phyloP scores from a whole-genome alignment of 2,329 filamentous ascomycete genomes.

The Dothideomycetidae sp. region DNA sequence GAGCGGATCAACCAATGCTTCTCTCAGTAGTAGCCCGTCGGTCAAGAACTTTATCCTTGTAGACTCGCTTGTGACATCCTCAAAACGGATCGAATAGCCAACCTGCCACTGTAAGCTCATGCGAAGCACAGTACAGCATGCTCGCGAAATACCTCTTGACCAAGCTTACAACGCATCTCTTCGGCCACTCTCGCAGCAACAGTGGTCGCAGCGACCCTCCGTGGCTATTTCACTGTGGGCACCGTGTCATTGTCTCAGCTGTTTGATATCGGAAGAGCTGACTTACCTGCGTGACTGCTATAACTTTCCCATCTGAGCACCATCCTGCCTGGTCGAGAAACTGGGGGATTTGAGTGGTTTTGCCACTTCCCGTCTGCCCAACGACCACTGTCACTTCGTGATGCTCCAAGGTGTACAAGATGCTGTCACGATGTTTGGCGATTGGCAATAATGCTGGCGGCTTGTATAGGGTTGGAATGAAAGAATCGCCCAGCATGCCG shows the following conservation, averaged over 20 bases:
- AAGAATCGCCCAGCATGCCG: slow-evolving; percentile 23
- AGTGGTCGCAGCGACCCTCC: slow-evolving; percentile 79
- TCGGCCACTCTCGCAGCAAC: slow-evolving; percentile 81
- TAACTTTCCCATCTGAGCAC: slow-evolving; percentile 67
- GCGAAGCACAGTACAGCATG: neutral
- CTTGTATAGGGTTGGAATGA: slow-evolving; percentile 75
- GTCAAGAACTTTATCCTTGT: slow-evolving; percentile 93
- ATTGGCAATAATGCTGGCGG: slow-evolving; percentile 75
- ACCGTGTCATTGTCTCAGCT: slow-evolving; percentile 15
- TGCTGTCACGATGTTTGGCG: slow-evolving; percentile 59
- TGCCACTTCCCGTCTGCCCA: slow-evolving; percentile 87
- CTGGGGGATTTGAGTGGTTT: slow-evolving; percentile 91
- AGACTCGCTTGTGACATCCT: slow-evolving; percentile 73
- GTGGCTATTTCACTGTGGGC: slow-evolving; percentile 46
- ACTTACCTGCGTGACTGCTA: slow-evolving; percentile 80
- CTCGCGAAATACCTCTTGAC: slow-evolving; percentile 48
- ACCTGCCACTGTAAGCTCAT: slow-evolving; percentile 18
- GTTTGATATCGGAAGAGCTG: slow-evolving; percentile 15
- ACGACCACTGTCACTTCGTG: slow-evolving; percentile 76
- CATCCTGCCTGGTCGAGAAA: slow-evolving; percentile 80
- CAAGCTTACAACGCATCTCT: slow-evolving; percentile 71
- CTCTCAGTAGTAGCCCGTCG: slow-evolving; percentile 77
- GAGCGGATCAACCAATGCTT: slow-evolving; percentile 84
- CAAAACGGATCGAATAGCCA: slow-evolving; percentile 83
- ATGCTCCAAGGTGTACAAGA: slow-evolving; percentile 78